Conservation (phyloP, 1,284 basidiomycete species). For the Chalciporus sp. region DNA sequence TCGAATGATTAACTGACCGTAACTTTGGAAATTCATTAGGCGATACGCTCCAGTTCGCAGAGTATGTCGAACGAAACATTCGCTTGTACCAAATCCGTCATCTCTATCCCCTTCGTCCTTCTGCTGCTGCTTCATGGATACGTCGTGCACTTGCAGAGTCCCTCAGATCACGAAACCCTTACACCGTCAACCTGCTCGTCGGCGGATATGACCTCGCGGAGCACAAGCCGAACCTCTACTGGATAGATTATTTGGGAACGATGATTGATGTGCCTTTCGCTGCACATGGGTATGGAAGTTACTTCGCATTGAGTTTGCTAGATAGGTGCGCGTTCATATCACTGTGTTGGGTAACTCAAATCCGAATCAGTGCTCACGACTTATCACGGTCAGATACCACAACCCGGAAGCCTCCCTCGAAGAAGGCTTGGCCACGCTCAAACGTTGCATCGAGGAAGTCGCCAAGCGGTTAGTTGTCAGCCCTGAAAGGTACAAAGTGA, state of each 20-base stretch:
- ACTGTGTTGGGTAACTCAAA: not conserved
- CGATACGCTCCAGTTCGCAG: slow-evolving; percentile 96
- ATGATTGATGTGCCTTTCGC: slow-evolving; percentile 89
- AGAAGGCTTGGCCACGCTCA: slow-evolving; percentile 83
- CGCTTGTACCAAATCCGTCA: slow-evolving; percentile 96
- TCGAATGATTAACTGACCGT: not conserved
- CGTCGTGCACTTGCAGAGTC: slow-evolving; percentile 89
- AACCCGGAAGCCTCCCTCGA: slow-evolving; percentile 81
- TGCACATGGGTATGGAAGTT: slow-evolving; percentile 94
- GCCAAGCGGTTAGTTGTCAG: slow-evolving; percentile 84
- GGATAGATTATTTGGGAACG: slow-evolving; percentile 96
- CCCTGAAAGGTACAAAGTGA: slow-evolving; percentile 84
- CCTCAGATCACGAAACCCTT: slow-evolving; percentile 86
- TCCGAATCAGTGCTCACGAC: not conserved
- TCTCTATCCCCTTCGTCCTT: slow-evolving; percentile 85
- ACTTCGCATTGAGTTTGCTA: slow-evolving; percentile 90
- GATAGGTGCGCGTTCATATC: slow-evolving; percentile 63
- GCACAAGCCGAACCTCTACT: slow-evolving; percentile 81
- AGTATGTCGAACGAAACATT: slow-evolving; percentile 95
- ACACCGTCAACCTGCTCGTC: slow-evolving; percentile 90
- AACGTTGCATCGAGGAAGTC: slow-evolving; percentile 88
- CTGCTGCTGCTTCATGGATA: slow-evolving; percentile 93
- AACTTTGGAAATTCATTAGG: slow-evolving; percentile 47
- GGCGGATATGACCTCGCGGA: slow-evolving; percentile 86
- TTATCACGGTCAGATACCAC: slow-evolving; percentile 62